Percentiles rank a stretch among this genome's conserved stretches.
These are phyloP conservation scores for Solanum tarijense DNA, from an alignment of 257 asterid genomes.

Conservation along the genomic window DNA sequence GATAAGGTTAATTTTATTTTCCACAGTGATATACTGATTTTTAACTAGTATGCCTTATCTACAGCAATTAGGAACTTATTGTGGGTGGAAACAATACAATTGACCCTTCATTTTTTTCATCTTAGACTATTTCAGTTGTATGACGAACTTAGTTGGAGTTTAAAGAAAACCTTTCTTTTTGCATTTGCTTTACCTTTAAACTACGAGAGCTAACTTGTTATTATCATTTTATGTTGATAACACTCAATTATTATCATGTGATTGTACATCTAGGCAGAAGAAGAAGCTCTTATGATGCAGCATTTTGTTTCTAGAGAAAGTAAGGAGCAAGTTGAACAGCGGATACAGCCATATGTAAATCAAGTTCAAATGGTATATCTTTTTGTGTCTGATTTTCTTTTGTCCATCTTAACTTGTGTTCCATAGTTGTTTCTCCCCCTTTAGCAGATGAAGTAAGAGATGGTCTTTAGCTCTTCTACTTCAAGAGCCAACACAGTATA, in stretches of 20 bases:
- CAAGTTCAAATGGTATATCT: constrained; percentile 61
- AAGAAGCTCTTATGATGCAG: constrained; percentile 88
- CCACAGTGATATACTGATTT: background rate
- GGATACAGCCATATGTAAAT: constrained; percentile 53
- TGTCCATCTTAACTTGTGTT: background rate
- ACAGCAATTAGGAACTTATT: background rate
- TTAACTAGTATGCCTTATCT: background rate
- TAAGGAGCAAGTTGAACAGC: constrained; percentile 51
- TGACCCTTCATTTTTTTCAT: background rate
- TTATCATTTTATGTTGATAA: background rate
- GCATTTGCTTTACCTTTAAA: background rate
- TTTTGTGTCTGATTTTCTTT: background rate
- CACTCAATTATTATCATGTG: background rate
- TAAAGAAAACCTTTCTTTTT: background rate
- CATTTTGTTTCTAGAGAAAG: constrained; percentile 46
- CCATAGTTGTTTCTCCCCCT: background rate
- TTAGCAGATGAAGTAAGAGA: background rate
- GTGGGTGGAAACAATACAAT: background rate
- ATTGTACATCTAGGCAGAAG: constrained; percentile 63
- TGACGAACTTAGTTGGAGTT: background rate
- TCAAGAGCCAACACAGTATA: background rate
- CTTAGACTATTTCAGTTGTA: background rate
- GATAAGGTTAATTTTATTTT: background rate
- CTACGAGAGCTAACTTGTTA: background rate
- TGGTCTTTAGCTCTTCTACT: background rate